Percentiles rank a stretch among this genome's conserved stretches.
These are phyloP conservation scores for Solanum habrochaites DNA, from an alignment of 257 asterid species.

Conservation along the genomic window DNA sequence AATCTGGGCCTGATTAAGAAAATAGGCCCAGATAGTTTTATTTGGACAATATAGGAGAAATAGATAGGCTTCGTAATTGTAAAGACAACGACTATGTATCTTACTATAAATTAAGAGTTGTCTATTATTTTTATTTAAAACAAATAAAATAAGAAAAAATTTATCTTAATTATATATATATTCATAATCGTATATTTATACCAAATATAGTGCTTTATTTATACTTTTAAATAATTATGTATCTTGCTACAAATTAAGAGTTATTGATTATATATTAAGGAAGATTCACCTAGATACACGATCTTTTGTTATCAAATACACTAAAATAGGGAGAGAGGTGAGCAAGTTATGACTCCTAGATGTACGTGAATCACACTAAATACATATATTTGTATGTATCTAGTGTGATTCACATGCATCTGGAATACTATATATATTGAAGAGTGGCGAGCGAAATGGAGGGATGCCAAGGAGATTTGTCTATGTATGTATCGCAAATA, in stretches of 20 bases:
- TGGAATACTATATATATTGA: too few species aligned
- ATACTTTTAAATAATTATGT: too few species aligned
- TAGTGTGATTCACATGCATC: background rate
- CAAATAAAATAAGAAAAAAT: too few species aligned
- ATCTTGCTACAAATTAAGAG: too few species aligned
- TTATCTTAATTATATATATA: background rate
- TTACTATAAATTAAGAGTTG: too few species aligned
- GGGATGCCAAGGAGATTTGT: background rate
- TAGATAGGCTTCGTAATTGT: background rate
- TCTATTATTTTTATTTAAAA: too few species aligned
- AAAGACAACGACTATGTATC: background rate
- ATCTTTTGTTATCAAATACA: background rate
- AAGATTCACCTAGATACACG: background rate
- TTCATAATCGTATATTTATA: background rate
- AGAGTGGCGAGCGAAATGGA: background rate
- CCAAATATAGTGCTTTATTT: too few species aligned
- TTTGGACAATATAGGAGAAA: background rate
- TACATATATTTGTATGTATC: too few species aligned
- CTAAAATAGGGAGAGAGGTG: too few species aligned
- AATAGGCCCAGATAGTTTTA: background rate
- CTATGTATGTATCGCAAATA: background rate
- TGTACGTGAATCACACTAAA: background rate
- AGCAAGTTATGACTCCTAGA: too few species aligned
- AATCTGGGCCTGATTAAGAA: too few species aligned
- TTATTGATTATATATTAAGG: accelerated